Conservation (phyloP, 192 early-diverging fungal genomes). For the Pilobolus umbonatus region DNA sequence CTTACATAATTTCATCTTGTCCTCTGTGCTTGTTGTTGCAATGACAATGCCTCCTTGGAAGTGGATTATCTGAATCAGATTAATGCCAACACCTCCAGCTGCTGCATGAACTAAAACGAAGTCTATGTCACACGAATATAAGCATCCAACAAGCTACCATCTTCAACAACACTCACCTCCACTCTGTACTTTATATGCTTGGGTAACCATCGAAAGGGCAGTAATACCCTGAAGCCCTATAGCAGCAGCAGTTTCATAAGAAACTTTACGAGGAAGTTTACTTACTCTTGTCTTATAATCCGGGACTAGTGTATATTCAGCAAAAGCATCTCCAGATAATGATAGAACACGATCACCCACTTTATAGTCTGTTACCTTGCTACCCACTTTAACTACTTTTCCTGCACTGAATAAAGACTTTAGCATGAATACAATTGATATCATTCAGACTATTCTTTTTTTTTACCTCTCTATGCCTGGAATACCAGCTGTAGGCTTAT, state of each 20-base stretch:
- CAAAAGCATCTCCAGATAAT: slow-evolving; percentile 57
- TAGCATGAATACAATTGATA: not conserved
- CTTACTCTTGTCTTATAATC: slow-evolving; percentile 23
- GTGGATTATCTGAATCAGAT: slow-evolving; percentile 75
- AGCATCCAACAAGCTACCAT: not conserved
- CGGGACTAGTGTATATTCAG: slow-evolving; percentile 63
- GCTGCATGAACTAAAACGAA: slow-evolving; percentile 86
- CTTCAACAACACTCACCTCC: slow-evolving; percentile 13
- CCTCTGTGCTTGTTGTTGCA: slow-evolving; percentile 69
- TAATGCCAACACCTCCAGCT: slow-evolving; percentile 82
- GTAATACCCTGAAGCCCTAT: slow-evolving; percentile 79
- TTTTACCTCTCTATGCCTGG: slow-evolving; percentile 71
- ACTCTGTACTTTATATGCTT: slow-evolving; percentile 66
- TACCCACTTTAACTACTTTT: slow-evolving; percentile 71
- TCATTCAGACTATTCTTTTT: not conserved
- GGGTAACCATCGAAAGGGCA: slow-evolving; percentile 64
- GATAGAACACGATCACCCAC: slow-evolving; percentile 85
- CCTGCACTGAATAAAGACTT: slow-evolving; percentile 42
- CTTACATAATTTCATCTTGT: slow-evolving; percentile 62
- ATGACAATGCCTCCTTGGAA: slow-evolving; percentile 82
- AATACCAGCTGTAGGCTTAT: slow-evolving; percentile 54
- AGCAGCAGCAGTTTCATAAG: slow-evolving; percentile 60
- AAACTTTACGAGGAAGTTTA: slow-evolving; percentile 47
- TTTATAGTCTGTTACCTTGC: slow-evolving; percentile 53
- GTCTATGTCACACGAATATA: slow-evolving; percentile 34